Evolutionary conservation across 2,329 filamentous ascomycete genomes (phyloP).

Genomic region (Ilyonectria mors-panacis): DNA sequence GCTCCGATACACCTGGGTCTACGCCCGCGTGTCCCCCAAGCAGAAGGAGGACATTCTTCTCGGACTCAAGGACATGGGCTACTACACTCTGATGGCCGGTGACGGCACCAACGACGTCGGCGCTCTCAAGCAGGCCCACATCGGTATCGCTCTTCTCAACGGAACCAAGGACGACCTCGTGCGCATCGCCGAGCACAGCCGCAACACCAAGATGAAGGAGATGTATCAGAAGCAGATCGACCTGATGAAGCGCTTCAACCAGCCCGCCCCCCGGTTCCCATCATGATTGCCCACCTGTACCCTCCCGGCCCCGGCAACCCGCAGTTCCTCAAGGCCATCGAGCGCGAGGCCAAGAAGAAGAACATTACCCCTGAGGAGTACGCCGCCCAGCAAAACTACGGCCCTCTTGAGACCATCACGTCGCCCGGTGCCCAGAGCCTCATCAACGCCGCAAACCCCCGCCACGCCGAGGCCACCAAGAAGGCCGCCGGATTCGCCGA

Average conservation of each 20-base stretch:
- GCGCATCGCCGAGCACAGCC: slow-evolving; percentile 92
- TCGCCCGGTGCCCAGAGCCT: slow-evolving; percentile 75
- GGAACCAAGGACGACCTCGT: slow-evolving; percentile 92
- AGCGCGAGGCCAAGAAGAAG: slow-evolving; percentile 87
- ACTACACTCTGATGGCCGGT: slow-evolving; percentile 98
- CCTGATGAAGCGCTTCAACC: slow-evolving; percentile 96
- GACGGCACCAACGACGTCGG: slow-evolving; percentile 99
- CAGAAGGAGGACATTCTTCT: slow-evolving; percentile 99
- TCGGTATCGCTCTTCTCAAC: slow-evolving; percentile 96
- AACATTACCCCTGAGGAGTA: slow-evolving; percentile 74
- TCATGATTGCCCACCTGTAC: slow-evolving; percentile 93
- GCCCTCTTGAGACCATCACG: slow-evolving; percentile 73
- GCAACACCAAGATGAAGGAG: slow-evolving; percentile 98
- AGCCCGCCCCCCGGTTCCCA: slow-evolving; percentile 91
- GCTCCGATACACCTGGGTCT: slow-evolving; percentile 94
- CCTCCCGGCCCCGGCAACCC: slow-evolving; percentile 92
- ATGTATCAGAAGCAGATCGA: slow-evolving; percentile 96
- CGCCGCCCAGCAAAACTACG: slow-evolving; percentile 65
- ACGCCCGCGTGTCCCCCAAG: slow-evolving; percentile 97
- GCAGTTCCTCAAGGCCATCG: slow-evolving; percentile 93
- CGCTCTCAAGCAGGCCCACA: slow-evolving; percentile 96
- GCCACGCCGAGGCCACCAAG: slow-evolving; percentile 74
- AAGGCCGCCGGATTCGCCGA: slow-evolving; percentile 87
- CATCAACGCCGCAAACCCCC: slow-evolving; percentile 57
- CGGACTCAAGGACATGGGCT: slow-evolving; percentile 94